phyloP scores from a whole-genome alignment of 495 filamentous ascomycete genomes.

The Clavariopsis aquatica region DNA sequence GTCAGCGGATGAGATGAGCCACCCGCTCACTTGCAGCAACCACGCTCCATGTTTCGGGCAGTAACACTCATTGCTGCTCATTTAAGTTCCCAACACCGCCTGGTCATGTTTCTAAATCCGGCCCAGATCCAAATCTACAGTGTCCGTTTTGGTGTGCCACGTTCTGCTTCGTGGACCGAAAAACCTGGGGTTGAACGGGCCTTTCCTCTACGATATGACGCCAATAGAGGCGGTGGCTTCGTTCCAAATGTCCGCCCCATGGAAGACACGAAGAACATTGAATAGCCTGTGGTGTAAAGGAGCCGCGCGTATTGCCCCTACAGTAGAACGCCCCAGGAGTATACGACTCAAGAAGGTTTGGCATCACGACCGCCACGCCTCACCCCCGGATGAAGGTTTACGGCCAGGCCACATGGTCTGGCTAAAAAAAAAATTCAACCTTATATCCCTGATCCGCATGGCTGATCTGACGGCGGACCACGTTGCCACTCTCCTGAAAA shows the following conservation, averaged over 20 bases:
- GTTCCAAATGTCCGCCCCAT: background rate
- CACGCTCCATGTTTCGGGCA: conserved; percentile 10
- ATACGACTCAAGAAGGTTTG: background rate
- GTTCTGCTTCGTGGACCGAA: conserved; percentile 18
- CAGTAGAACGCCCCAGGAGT: background rate
- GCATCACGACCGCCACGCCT: background rate
- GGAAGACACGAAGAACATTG: background rate
- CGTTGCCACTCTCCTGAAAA: background rate
- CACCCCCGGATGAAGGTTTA: background rate
- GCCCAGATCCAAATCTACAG: conserved; percentile 9
- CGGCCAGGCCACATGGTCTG: background rate
- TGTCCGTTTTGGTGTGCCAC: conserved; percentile 14
- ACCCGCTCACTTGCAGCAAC: conserved; percentile 13
- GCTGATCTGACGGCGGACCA: too few species aligned
- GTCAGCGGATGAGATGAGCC: conserved; percentile 19
- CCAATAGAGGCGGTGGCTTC: background rate
- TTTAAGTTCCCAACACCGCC: conserved; percentile 3
- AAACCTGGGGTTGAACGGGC: conserved; percentile 13
- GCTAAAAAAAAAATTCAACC: too few species aligned
- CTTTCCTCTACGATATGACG: background rate
- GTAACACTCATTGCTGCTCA: background rate
- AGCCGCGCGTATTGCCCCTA: background rate
- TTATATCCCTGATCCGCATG: too few species aligned
- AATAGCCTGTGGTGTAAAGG: background rate
- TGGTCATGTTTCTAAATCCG: conserved; percentile 14